Evolutionary conservation across 176 grass and related monocot genomes (phyloP), one percentile per base, ranked within the genome.

Genomic region (Metroxylon sagu): DNA sequence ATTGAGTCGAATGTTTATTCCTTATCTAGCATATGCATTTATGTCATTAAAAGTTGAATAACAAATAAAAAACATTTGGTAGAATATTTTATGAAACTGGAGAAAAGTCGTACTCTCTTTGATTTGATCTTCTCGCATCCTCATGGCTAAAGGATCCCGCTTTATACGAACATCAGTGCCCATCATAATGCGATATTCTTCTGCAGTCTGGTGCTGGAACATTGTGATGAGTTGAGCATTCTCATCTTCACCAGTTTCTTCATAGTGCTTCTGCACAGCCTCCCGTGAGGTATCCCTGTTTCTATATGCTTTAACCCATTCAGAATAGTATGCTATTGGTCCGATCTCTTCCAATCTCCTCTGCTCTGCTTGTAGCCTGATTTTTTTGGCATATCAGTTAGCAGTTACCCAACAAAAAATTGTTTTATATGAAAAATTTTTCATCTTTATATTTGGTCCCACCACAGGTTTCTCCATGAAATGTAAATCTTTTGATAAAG

Each of bases 271-370:
- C 62, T 91, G 75, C 59, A 91, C 29, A 18, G 93, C 93, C 57
- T 91, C 67, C 3, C 53, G 71, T 67, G 93, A 88, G 25, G 87
- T 85, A 79, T 97, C 87, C 49, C 68, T 81, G 23, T 88, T 77
- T 65, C 85, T 43, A 43, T 43, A 97, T 64, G 81, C 83, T 74
- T 85, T 85, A 43, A 97, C 87, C 93, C 93, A 97, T 77, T 97
- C 87, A 53, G 84, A 97, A 53, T 97, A 97, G 73, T 92, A 97
- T 64, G 87, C 87, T 76, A 92, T 73, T 0, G 93, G 93, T 48
- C 93, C 93, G 72, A 88, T 80, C 76, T 88, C 87, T 69, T 91
- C 78, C 65, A 88, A 63, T 77, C 84, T 87, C 58, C 29, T 80
- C 52, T 67, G 57, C 25, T 91, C 93, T 66, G 53, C 84, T 80